Conservation (phyloP, 2,329 filamentous ascomycete species). For the Thelonectria olida region DNA sequence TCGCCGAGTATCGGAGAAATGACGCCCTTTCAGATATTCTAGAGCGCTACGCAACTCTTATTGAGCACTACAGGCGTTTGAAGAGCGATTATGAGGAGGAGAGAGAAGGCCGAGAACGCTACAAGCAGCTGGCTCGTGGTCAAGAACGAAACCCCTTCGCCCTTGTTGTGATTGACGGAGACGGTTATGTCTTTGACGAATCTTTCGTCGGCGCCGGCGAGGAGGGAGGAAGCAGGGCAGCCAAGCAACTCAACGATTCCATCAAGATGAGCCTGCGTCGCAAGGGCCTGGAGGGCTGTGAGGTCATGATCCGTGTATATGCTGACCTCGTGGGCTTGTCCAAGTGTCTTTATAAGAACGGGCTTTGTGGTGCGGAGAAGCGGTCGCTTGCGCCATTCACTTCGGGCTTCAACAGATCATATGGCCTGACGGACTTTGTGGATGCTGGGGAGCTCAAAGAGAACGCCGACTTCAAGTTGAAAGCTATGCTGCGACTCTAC, state of each 20-base stretch:
- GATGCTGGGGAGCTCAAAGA: constrained; percentile 70
- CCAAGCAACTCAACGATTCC: constrained; percentile 60
- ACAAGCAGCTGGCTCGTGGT: constrained; percentile 61
- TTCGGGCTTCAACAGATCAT: constrained; percentile 65
- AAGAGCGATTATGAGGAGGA: constrained; percentile 68
- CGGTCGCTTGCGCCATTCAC: constrained; percentile 64
- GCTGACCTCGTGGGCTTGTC: constrained; percentile 64
- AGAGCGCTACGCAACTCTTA: constrained; percentile 47
- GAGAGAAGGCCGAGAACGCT: constrained; percentile 61
- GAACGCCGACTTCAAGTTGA: constrained; percentile 68
- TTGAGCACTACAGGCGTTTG: constrained; percentile 63
- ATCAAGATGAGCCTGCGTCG: constrained; percentile 58
- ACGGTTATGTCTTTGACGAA: constrained; percentile 65
- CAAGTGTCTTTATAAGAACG: constrained; percentile 54
- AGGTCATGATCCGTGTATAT: constrained; percentile 64
- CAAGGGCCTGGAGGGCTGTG: constrained; percentile 59
- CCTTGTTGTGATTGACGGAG: constrained; percentile 69
- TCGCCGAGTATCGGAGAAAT: constrained; percentile 43
- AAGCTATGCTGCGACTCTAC: constrained; percentile 59
- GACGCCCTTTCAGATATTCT: constrained; percentile 43
- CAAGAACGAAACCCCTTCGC: constrained; percentile 66
- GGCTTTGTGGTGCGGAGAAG: constrained; percentile 62
- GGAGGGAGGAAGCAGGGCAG: constrained; percentile 65
- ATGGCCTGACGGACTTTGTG: constrained; percentile 68
- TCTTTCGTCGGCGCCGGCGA: constrained; percentile 55